Evolutionary conservation across 768 basidiomycete species (phyloP).

Genomic region (Boletales sp.): DNA sequence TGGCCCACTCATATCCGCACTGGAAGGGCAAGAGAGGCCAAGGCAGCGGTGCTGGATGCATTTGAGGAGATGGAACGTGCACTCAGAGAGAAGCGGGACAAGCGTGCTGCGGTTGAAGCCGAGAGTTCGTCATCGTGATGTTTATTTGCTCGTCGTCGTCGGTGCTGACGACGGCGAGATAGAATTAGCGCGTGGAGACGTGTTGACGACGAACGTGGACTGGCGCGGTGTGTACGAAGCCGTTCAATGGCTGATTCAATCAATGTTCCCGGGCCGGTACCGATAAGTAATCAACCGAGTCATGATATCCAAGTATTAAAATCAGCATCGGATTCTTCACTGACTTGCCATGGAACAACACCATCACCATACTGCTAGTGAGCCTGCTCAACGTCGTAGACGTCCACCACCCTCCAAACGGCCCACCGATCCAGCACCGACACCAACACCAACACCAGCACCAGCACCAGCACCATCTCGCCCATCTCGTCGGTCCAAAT

Average conservation of each 20-base stretch:
- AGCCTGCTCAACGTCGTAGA: too few relatives aligned
- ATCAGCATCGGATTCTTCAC: neutral
- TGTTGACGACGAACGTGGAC: too few relatives aligned
- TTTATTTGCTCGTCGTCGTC: neutral
- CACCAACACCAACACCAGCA: neutral
- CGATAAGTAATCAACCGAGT: too few relatives aligned
- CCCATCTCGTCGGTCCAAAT: constrained; percentile 32
- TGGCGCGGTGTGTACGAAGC: too few relatives aligned
- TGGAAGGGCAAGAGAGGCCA: constrained; percentile 7
- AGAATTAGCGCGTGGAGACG: too few relatives aligned
- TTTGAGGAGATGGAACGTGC: constrained; percentile 71
- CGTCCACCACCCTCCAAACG: too few relatives aligned
- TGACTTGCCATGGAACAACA: neutral
- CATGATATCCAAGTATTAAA: too few relatives aligned
- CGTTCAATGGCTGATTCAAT: too few relatives aligned
- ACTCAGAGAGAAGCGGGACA: constrained; percentile 45
- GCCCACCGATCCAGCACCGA: too few relatives aligned
- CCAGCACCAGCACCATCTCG: constrained; percentile 1
- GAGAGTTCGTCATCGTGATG: constrained; percentile 35
- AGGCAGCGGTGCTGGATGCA: constrained; percentile 47
- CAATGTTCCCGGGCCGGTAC: too few relatives aligned
- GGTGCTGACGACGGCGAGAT: constrained; percentile 11
- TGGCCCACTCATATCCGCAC: constrained; percentile 62
- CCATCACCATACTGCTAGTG: neutral
- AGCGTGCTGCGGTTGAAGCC: constrained; percentile 29